Evolutionary conservation across 2,329 filamentous ascomycete genomes (phyloP).

Genomic region (Aspergillus sclerotialis): DNA sequence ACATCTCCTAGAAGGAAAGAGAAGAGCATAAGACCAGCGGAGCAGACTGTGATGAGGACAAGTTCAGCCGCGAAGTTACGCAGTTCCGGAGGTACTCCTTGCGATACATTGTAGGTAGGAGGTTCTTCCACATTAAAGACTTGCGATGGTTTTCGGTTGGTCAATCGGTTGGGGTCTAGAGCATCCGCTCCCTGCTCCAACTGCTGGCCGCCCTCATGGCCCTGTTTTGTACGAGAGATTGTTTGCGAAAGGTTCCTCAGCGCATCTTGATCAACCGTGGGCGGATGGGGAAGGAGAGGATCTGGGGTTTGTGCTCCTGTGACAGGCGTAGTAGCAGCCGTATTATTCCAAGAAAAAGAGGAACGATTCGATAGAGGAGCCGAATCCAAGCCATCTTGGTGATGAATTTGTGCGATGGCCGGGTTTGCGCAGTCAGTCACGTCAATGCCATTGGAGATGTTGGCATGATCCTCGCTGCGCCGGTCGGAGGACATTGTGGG

Average conservation of each 20-base stretch:
- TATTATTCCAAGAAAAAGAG: background rate
- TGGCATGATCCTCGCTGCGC: no score
- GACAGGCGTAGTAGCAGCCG: slow-evolving; percentile 11
- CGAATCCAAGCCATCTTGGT: no score
- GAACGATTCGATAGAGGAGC: background rate
- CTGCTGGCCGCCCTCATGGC: slow-evolving; percentile 9
- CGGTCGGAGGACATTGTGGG: no score
- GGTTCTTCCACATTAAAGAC: slow-evolving; percentile 1
- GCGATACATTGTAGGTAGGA: slow-evolving; percentile 8
- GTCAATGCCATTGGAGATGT: no score
- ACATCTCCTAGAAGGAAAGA: slow-evolving; percentile 37
- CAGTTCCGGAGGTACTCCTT: slow-evolving; percentile 35
- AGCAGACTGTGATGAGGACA: slow-evolving; percentile 36
- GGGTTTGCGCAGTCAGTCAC: no score
- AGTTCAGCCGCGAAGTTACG: slow-evolving; percentile 34
- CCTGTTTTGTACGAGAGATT: slow-evolving; percentile 7
- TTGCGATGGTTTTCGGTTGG: slow-evolving; percentile 12
- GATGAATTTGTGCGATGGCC: no score
- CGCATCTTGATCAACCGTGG: slow-evolving; percentile 8
- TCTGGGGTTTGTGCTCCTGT: slow-evolving; percentile 23
- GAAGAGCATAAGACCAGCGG: slow-evolving; percentile 38
- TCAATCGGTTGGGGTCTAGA: slow-evolving; percentile 7
- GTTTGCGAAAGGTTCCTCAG: slow-evolving; percentile 12
- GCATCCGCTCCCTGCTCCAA: slow-evolving; percentile 5
- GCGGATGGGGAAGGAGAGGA: slow-evolving; percentile 14